These are phyloP conservation scores for Rhododendron ovatum DNA, from an alignment of 148 eudicot species.

Conservation along the genomic window DNA sequence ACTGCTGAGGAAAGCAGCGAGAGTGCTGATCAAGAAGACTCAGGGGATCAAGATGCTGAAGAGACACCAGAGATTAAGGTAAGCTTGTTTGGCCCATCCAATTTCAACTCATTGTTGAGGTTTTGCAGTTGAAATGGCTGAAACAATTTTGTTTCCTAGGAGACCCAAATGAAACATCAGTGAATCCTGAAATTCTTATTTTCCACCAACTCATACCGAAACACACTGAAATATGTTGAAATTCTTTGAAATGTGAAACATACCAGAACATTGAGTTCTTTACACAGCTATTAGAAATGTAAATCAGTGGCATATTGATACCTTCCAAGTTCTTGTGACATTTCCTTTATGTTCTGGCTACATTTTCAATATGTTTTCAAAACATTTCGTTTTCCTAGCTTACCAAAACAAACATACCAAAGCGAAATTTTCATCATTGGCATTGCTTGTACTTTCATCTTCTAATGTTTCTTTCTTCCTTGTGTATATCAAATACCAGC, in stretches of 20 bases:
- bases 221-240: neutral
- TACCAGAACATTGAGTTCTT: neutral
- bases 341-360: neutral
- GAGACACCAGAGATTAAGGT: slow-evolving; percentile 74
- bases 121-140: neutral
- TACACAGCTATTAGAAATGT: neutral
- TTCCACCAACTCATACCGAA: neutral
- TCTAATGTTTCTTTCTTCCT: slow-evolving; percentile 6
- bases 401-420: neutral
- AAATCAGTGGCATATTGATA: neutral
- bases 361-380: neutral
- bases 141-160: neutral
- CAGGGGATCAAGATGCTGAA: slow-evolving; percentile 48
- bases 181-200: neutral
- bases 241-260: neutral
- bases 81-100: slow-evolving; percentile 2
- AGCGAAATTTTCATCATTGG: neutral
- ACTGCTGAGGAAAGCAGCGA: slow-evolving; percentile 42
- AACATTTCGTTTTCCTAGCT: neutral
- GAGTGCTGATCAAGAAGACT: slow-evolving; percentile 42
- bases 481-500: slow-evolving; percentile 27
- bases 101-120: neutral
- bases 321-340: neutral
- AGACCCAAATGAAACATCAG: neutral
- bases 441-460: slow-evolving; percentile 1